phyloP scores from a whole-genome alignment of 768 basidiomycete species.

The Boletus rex-veris region DNA sequence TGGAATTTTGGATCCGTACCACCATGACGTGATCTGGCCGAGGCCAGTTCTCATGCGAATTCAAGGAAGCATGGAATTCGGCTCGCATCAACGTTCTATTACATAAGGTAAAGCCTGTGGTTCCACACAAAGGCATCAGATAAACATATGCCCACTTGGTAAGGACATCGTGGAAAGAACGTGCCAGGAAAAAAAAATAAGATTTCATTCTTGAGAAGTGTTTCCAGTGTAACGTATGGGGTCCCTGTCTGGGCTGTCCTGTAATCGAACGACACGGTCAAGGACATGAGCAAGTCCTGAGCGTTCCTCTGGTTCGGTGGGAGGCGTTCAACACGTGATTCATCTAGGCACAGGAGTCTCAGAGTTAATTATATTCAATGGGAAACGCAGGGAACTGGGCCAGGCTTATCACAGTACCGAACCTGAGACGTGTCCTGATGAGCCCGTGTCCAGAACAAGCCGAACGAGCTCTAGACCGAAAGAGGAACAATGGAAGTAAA shows the following conservation, averaged over 20 bases:
- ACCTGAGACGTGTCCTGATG: neutral
- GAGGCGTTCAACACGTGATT: slow-evolving; percentile 5
- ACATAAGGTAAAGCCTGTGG: slow-evolving; percentile 1
- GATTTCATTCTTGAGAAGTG: slow-evolving; percentile 8
- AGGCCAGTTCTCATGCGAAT: slow-evolving; percentile 21
- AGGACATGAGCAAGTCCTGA: neutral
- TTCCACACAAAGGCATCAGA: slow-evolving; percentile 9
- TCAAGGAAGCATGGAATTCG: neutral
- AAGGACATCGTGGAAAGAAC: slow-evolving; percentile 10
- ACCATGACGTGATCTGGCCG: slow-evolving; percentile 7
- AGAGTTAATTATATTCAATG: neutral
- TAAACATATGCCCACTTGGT: slow-evolving; percentile 8
- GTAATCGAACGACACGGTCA: slow-evolving; percentile 5
- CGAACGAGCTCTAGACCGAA: neutral
- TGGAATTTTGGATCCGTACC: slow-evolving; percentile 7
- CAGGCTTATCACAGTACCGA: neutral
- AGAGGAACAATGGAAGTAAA: neutral
- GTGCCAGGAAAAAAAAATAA: neutral
- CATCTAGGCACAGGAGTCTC: slow-evolving; percentile 2
- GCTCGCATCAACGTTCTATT: slow-evolving; percentile 1
- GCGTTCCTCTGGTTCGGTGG: neutral
- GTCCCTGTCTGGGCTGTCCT: neutral
- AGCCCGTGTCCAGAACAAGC: neutral
- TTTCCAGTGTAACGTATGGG: slow-evolving; percentile 3
- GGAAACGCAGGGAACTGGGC: neutral